Percentiles rank a stretch among this genome's conserved stretches.
Evolutionary conservation across 805 yeast species (phyloP).

Genomic region (Candida maltosa): DNA sequence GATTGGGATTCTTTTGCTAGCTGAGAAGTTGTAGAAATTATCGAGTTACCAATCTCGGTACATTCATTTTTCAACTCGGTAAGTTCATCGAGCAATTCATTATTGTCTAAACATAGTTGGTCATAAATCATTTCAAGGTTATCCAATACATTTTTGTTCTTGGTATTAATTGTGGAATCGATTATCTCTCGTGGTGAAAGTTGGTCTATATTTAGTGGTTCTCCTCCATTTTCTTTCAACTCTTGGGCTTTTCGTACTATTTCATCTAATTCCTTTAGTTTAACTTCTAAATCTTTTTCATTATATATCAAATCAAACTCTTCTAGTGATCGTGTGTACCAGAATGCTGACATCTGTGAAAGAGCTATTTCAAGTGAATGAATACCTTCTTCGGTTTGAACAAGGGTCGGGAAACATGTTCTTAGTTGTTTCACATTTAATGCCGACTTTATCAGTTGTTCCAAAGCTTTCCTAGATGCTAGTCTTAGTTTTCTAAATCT

Average conservation of each 20-base stretch:
- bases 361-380: slow-evolving; percentile 45
- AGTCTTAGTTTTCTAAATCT: slow-evolving; percentile 48
- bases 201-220: slow-evolving; percentile 25
- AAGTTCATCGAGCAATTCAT: slow-evolving; percentile 22
- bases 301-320: slow-evolving; percentile 54
- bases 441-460: slow-evolving; percentile 47
- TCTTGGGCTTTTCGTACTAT: slow-evolving; percentile 39
- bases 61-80: slow-evolving; percentile 15
- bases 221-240: slow-evolving; percentile 17
- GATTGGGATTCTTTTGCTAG: too few relatives aligned
- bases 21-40: too few relatives aligned
- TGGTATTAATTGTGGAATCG: slow-evolving; percentile 22
- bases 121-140: slow-evolving; percentile 32
- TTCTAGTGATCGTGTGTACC: slow-evolving; percentile 45
- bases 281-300: slow-evolving; percentile 44
- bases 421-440: slow-evolving; percentile 48
- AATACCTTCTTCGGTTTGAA: slow-evolving; percentile 44
- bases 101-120: slow-evolving; percentile 34
- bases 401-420: slow-evolving; percentile 53
- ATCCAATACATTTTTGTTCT: slow-evolving; percentile 20
- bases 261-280: slow-evolving; percentile 47
- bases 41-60: slow-evolving; percentile 17
- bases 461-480: slow-evolving; percentile 52
- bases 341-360: slow-evolving; percentile 49
- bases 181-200: slow-evolving; percentile 30